phyloP scores from a whole-genome alignment of 192 early-diverging fungal genomes.

The Backusella westeae region DNA sequence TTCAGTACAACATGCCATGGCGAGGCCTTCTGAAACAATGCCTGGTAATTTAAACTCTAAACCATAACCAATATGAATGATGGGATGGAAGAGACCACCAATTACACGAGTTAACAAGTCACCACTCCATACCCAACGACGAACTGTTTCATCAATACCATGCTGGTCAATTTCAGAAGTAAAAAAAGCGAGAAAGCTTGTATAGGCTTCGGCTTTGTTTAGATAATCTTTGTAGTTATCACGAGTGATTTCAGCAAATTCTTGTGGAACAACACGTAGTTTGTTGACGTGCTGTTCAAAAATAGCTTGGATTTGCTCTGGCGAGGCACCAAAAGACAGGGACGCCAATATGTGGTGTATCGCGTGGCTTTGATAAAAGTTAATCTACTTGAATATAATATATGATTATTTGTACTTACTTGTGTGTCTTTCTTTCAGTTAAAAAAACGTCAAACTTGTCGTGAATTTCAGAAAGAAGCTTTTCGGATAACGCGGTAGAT shows the following conservation, averaged over 20 bases:
- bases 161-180: constrained; percentile 37
- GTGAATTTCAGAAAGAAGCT: constrained; percentile 45
- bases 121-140: constrained; percentile 46
- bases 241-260: constrained; percentile 32
- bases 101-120: constrained; percentile 42
- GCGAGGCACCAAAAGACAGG: constrained; percentile 48
- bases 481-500: constrained; percentile 36
- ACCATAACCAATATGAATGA: constrained; percentile 62
- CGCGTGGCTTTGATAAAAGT: constrained; percentile 36
- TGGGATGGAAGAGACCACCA: constrained; percentile 53
- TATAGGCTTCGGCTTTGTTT: constrained; percentile 39
- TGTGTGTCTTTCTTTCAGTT: constrained; percentile 53
- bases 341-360: constrained; percentile 53
- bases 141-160: constrained; percentile 36
- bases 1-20: constrained; percentile 44
- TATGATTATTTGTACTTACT: constrained; percentile 25
- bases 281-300: constrained; percentile 43
- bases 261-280: constrained; percentile 23
- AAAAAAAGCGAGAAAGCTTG: constrained; percentile 50
- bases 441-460: constrained; percentile 54
- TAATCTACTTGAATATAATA: not conserved
- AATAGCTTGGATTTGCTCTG: constrained; percentile 45
- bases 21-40: constrained; percentile 49
- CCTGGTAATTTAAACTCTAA: constrained; percentile 55
- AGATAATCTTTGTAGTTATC: constrained; percentile 39